phyloP scores from a whole-genome alignment of 2,329 filamentous ascomycete species.

The Fusarium tricinctum region DNA sequence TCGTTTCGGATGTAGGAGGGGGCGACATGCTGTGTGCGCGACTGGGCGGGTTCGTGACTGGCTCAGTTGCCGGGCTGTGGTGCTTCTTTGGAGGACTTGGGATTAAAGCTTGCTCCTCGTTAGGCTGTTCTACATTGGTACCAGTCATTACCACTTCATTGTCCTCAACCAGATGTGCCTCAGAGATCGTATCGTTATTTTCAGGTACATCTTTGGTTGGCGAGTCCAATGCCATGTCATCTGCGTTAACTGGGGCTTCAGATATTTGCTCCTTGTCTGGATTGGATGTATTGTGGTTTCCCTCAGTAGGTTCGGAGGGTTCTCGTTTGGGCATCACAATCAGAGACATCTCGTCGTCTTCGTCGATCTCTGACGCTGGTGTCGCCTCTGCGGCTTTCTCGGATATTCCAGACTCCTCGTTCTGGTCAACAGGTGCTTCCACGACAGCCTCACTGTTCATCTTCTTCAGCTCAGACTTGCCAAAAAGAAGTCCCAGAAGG shows the following conservation, averaged over 20 bases:
- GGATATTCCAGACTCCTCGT: conserved; percentile 46
- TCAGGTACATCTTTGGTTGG: not conserved
- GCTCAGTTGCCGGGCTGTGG: conserved; percentile 60
- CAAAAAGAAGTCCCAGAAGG: conserved; percentile 70
- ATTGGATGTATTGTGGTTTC: not conserved
- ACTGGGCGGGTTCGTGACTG: conserved; percentile 59
- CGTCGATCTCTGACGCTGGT: conserved; percentile 31
- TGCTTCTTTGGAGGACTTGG: conserved; percentile 49
- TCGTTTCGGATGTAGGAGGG: conserved; percentile 63
- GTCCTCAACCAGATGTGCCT: not conserved
- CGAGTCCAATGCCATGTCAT: not conserved
- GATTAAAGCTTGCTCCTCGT: conserved; percentile 37
- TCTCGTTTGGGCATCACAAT: conserved; percentile 51
- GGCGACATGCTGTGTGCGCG: conserved; percentile 63
- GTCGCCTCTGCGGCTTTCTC: conserved; percentile 22
- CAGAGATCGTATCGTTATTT: not conserved
- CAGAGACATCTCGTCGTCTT: conserved; percentile 55
- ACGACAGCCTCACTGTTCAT: conserved; percentile 60
- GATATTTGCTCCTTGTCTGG: not conserved
- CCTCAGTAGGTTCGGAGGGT: conserved; percentile 31
- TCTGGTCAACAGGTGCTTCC: conserved; percentile 32
- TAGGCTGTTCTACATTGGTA: conserved; percentile 14
- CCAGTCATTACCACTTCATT: conserved; percentile 54
- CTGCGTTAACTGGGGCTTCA: not conserved
- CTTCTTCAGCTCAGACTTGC: conserved; percentile 69